Evolutionary conservation across 73 alveolate species (phyloP), one percentile per base, ranked within the genome.

Genomic region (Tetrahymena elliotti): DNA sequence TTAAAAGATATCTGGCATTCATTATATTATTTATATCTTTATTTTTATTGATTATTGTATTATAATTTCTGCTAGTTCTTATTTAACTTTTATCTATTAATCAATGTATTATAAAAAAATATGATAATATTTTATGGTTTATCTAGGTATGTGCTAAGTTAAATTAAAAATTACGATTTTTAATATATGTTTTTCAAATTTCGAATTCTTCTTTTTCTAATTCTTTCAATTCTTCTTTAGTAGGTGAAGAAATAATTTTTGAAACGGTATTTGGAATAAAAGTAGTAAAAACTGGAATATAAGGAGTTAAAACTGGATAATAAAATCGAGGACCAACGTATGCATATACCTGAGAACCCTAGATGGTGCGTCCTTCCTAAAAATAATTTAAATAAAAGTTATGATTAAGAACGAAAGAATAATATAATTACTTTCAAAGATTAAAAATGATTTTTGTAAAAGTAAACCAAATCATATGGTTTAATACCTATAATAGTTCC

Each of bases 351-450:
- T 47, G 92, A 34, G 95, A 92, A 2, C 95, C 96, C 83, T 94
- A 84, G 95, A 94, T 94, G 47, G 96, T 94, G 39, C 93, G 84
- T 84, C 52, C 93, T 84, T 94, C 96, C 95, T 94, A 41, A 41
- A 33, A 34, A 68, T 18, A 6, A 3, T 2, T 4, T 2, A 31
- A 68, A 27, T n/a, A 1, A 27, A 18, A 68, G 11, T n/a, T 68
- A 11, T 40, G 15, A 15, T 10, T 10, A 10, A 68, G 16, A 7
- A 18, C 11, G 34, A 47, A 18, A 16, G n/a, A 10, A 10, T 18
- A 37, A 22, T 27, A 33, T 41, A 33, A 0, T 35, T 94, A 88
- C 95, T 33, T 92, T 94, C 37, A 94, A 88, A 37, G 94, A 83
- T 92, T 83, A 41, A 15, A 92, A 68, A 18, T 88, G 96, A 24